Evolutionary conservation across 208 protist genomes (phyloP), one percentile per base, ranked within the genome.

Genomic region (Trypanosoma avium): DNA sequence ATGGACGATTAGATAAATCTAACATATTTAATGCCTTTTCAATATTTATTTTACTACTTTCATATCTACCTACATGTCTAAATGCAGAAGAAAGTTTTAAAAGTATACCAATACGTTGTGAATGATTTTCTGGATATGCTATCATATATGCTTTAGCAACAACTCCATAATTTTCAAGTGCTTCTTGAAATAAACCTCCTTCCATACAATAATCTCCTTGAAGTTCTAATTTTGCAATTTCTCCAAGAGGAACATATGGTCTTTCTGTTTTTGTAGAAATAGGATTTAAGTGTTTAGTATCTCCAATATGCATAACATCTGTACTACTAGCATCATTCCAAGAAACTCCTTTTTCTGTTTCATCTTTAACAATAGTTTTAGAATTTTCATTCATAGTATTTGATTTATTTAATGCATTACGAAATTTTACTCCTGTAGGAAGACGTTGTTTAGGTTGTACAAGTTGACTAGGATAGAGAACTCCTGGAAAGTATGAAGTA

Each of bases 151-250:
- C 83, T 76, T 90, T 93, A 38, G 87, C 77, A 49, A 90, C 86
- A 22, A 96, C 90, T 12, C 90, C 90, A 61, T 96, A 96, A 73
- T 83, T 75, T 73, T 94, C 85, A 12, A 96, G 71, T 36, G 90
- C 86, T 73, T 96, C 87, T 62, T 96, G 90, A 67, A 88, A 79
- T 22, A 93, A 61, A 17, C 79, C 79, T 10, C 87, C 90, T 47
- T 96, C 86, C 21, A 81, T 88, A 49, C 84, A 70, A 66, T 96
- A 96, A 61, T 96, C 90, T 1, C 77, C 90, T 49, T 88, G 84
- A 35, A 96, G 70, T 73, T 96, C 86, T 60, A 96, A 61, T 73
- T 93, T 91, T 13, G 87, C 90, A 24, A 86, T 83, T 61, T 96
- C 83, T 15, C 73, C 74, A 26, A 96, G 82, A 0, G 90, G 90